A percentile compares a stretch with the other conserved stretches of the same genome.
Evolutionary conservation across 2,329 filamentous ascomycete species (phyloP).

Genomic region (Thelonectria blattea): DNA sequence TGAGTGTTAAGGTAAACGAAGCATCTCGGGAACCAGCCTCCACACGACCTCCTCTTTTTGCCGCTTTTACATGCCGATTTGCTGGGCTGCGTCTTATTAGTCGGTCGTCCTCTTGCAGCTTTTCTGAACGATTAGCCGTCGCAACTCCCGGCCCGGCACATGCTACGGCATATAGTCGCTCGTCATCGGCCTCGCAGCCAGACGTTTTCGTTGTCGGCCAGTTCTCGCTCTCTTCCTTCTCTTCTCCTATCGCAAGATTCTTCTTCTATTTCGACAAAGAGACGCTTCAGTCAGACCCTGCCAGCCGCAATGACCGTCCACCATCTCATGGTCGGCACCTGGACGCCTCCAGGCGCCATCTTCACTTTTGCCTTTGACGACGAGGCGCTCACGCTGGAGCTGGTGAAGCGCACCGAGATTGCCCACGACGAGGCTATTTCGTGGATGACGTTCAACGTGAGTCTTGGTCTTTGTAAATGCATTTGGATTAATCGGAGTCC

Average conservation of each 20-base stretch:
- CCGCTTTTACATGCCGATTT: constrained; percentile 11
- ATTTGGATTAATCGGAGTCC: background rate
- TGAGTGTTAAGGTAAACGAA: too few species aligned
- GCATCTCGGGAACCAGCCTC: too few species aligned
- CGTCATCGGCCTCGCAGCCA: constrained; percentile 14
- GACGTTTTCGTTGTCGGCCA: background rate
- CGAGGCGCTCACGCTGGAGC: constrained; percentile 72
- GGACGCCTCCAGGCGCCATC: constrained; percentile 88
- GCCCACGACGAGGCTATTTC: constrained; percentile 86
- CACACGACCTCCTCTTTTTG: constrained; percentile 3
- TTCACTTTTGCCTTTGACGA: constrained; percentile 91
- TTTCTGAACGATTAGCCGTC: background rate
- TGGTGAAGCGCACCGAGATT: constrained; percentile 83
- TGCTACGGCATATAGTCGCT: constrained; percentile 21
- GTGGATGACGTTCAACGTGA: constrained; percentile 90
- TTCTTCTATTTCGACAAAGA: constrained; percentile 5
- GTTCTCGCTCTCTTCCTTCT: background rate
- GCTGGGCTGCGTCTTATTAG: background rate
- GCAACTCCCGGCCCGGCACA: constrained; percentile 14
- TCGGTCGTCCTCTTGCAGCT: background rate
- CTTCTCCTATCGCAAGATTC: background rate
- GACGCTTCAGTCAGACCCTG: constrained; percentile 20
- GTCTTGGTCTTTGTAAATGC: constrained; percentile 39
- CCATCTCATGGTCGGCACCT: constrained; percentile 90
- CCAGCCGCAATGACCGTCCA: constrained; percentile 71